Evolutionary conservation across 2,329 filamentous ascomycete species (phyloP), one percentile per base, ranked within the genome.

Genomic region (Colletotrichum chrysophilum): DNA sequence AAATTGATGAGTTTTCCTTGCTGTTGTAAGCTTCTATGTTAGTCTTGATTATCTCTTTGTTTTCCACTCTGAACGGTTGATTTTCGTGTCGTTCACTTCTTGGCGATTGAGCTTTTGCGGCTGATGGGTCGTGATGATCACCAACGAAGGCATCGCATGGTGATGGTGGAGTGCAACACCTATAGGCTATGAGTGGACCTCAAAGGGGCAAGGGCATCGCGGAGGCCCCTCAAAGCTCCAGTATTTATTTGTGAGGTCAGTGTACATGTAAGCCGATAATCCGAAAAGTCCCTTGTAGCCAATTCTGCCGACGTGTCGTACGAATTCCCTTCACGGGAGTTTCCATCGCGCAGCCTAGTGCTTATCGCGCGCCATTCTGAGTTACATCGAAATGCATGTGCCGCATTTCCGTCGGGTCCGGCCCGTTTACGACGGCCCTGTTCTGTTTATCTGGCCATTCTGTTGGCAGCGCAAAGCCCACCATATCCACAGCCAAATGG

Each of bases 121-220:
- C 43, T 13, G 0, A 24, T 0, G 3, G n/a, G 0, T 52, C n/a
- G n/a, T 7, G 12, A 52, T 52, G 43, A 52, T 2, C n/a, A 21
- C 43, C n/a, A 52, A 52, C 43, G 43, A 13, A 0, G 0, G n/a
- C 10, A 52, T 52, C 10, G 3, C 43, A 21, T 7, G n/a, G n/a
- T 52, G 43, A 52, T 52, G n/a, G n/a, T 21, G n/a, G n/a, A 52
- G 43, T 21, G 43, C 6, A 52, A 52, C 43, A 52, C n/a, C 1
- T 1, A n/a, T n/a, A n/a, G n/a, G n/a, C n/a, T n/a, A 7, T 3
- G n/a, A 52, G n/a, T 13, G n/a, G 43, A 24, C 2, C 43, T 1
- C 0, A 52, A 13, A 52, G n/a, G 6, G 10, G 1, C 43, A 52
- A 52, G n/a, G 6, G 12, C 43, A 52, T 52, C n/a, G 43, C 43